A percentile compares a stretch with the other conserved stretches of the same genome.
These are phyloP conservation scores for Rhodotorula paludigena DNA, from an alignment of 768 basidiomycete genomes.

Conservation along the genomic window DNA sequence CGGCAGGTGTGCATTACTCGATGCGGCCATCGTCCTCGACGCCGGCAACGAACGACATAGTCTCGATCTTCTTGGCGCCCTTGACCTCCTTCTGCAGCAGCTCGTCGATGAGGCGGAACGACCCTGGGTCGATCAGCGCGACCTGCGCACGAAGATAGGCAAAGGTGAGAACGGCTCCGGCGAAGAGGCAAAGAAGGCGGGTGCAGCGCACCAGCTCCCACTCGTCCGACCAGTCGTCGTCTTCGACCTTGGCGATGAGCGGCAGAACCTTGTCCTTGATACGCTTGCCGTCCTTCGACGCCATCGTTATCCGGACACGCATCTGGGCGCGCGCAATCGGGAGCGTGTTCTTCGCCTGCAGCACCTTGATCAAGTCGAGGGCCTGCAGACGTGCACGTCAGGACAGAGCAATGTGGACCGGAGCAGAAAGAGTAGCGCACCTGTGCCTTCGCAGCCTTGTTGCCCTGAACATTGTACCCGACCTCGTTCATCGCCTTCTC, in stretches of 20 bases:
- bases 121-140: slow-evolving; percentile 85
- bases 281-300: slow-evolving; percentile 61
- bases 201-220: slow-evolving; percentile 74
- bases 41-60: slow-evolving; percentile 27
- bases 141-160: slow-evolving; percentile 55
- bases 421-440: slow-evolving; percentile 49
- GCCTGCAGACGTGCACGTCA: slow-evolving; percentile 54
- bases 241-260: slow-evolving; percentile 75
- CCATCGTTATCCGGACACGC: slow-evolving; percentile 78
- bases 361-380: slow-evolving; percentile 75
- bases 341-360: slow-evolving; percentile 76
- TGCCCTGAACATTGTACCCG: slow-evolving; percentile 80
- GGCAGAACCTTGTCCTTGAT: slow-evolving; percentile 67
- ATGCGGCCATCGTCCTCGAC: slow-evolving; percentile 30
- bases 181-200: not conserved
- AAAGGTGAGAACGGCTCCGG: not conserved
- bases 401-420: not conserved
- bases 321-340: slow-evolving; percentile 90
- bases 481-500: slow-evolving; percentile 97
- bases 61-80: slow-evolving; percentile 51
- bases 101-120: slow-evolving; percentile 83
- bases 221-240: slow-evolving; percentile 63
- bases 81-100: slow-evolving; percentile 86
- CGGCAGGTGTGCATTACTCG: slow-evolving; percentile 15
- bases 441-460: slow-evolving; percentile 92